Base-by-base conservation (phyloP, 352 stramenopile genomes). In the Pythium biforme region DNA sequence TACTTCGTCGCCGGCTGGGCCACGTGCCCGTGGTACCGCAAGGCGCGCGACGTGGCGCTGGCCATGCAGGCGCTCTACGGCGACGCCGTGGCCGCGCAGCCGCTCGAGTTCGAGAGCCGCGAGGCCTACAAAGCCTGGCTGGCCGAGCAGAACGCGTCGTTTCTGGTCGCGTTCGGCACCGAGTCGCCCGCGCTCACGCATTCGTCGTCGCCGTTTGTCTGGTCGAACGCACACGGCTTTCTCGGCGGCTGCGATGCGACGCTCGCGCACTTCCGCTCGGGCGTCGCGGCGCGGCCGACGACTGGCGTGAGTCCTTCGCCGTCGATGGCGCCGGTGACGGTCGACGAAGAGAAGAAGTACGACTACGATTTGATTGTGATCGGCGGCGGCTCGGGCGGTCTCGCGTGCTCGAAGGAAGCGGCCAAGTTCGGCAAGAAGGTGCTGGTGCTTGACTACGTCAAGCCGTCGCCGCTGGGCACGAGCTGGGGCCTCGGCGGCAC, bases 381-480 rank as follows among this genome's bases (percentile, higher is more conserved):
- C 59, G 86, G 86, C 41, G 86, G 86, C 33, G 86, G 86, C 19
- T 92, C 80, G 5, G 86, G 86, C n/a, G 91, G 97, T 22, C 82
- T 99, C 54, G 96, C 96, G 14, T 96, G 88, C 52, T 96, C 96
- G 25, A 98, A 99, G 72, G 94, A 99, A 70, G 96, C 95, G 6
- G 85, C 94, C 17, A 82, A 74, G 54, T 89, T 97, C 39, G 96
- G 96, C 51, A 90, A 96, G 63, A 97, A 96, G 52, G 97, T 99
- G 41, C 94, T 93, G 6, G 83, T 98, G 47, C 81, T 99, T 34
- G 97, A 99, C 79, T 99, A 97, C 74, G 97, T 94, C 61, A 92
- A 94, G 67, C 83, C 83, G 37, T 98, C 86, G 45, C 91, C 92
- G 1, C 77, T 83, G 20, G 89, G 89, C 29, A 97, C 87, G 27